Evolutionary conservation across 2,329 filamentous ascomycete genomes (phyloP), one percentile per base, ranked within the genome.

Genomic region (Calonectria crousiana): DNA sequence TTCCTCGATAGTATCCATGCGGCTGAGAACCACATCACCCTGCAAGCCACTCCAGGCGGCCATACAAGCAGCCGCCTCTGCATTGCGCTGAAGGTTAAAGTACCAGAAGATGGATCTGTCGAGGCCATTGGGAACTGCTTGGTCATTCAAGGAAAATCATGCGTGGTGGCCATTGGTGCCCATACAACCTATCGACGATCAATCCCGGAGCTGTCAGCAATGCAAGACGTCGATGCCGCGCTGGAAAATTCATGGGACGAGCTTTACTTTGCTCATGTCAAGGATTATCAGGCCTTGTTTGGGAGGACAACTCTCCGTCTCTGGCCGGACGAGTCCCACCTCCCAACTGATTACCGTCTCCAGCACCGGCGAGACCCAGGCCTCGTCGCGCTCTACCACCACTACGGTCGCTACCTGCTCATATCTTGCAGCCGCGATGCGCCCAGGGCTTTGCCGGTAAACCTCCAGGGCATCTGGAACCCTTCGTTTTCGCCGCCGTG

Each of bases 391-490:
- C 70, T 85, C 0, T 79, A 83, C 26, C 83, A 83, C 70, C 83
- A 84, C 30, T 84, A 81, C 6, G 81, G 83, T 0, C 80, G 82
- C 0, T 83, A 85, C 36, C 75, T 83, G 2, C 81, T 85, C 16
- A 80, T 84, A 1, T 80, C 79, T 0, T 81, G 73, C 0, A 80
- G 78, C 26, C 77, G 79, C 1, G 70, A 77, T 16, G 73, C 74
- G 0, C 78, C 78, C 1, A 78, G 81, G 0, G 77, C 77, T 0
- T 70, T 85, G 0, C 83, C 84, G 0, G 81, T 83, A 2, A 85
- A 83, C 4, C 73, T 85, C 0, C 84, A 85, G n/a, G 84, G 82
- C 0, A 81, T 85, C 32, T 85, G 83, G 84, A 84, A 84, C 30
- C 78, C 81, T 13, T 80, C 81, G 0, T 80, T 78, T 16, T 76